Evolutionary conservation across 176 grass and related monocot genomes (phyloP).

Genomic region (Paspalum vaginatum): DNA sequence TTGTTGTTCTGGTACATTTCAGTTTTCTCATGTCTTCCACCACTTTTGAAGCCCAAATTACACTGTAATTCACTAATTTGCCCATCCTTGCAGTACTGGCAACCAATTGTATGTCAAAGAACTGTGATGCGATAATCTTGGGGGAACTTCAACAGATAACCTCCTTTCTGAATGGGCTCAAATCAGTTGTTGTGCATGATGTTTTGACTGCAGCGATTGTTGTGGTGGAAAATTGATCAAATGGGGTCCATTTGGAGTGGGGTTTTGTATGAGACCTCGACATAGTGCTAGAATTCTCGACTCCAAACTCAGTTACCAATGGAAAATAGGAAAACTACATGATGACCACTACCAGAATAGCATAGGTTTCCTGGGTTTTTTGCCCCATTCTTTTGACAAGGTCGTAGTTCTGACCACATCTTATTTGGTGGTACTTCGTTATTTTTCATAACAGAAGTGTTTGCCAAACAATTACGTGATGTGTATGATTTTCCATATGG

Average conservation of each 20-base stretch:
- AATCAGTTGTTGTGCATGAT: not conserved
- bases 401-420: not conserved
- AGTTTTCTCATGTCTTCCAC: conserved; percentile 21
- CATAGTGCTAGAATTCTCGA: not conserved
- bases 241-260: conserved; percentile 5
- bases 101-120: conserved; percentile 79
- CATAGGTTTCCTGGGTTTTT: not conserved
- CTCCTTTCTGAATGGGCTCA: not conserved
- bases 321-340: conserved; percentile 25
- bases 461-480: not conserved
- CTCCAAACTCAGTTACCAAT: conserved; percentile 17
- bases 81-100: conserved; percentile 65
- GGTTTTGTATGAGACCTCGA: conserved; percentile 2
- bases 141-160: not conserved
- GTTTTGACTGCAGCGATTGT: conserved; percentile 16
- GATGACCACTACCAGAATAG: conserved; percentile 32
- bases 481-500: not conserved
- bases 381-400: not conserved
- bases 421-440: not conserved
- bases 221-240: conserved; percentile 18
- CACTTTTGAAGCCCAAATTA: conserved; percentile 19
- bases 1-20: not conserved
- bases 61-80: conserved; percentile 14
- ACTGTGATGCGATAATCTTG: conserved; percentile 69
- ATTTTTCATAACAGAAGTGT: not conserved